Evolutionary conservation across 495 filamentous ascomycete species (phyloP).

Genomic region (Immersiella caudata): DNA sequence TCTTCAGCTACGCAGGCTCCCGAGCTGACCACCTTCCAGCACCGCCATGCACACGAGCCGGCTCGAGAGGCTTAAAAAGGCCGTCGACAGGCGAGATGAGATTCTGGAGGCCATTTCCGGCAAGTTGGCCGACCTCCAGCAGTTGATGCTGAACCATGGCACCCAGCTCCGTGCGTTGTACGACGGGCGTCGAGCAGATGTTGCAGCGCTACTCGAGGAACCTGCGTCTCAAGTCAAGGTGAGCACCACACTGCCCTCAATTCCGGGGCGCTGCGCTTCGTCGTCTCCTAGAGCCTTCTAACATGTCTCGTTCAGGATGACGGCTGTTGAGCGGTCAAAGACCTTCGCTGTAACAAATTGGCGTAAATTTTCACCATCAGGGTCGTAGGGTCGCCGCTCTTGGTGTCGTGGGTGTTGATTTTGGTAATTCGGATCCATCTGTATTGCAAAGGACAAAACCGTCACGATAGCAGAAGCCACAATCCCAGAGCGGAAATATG

Average conservation of each 20-base stretch:
- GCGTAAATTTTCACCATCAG: too few relatives aligned
- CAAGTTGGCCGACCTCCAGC: conserved; percentile 30
- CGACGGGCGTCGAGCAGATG: conserved; percentile 27
- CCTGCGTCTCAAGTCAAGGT: neutral
- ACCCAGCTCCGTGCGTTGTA: conserved; percentile 33
- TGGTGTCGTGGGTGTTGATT: too few relatives aligned
- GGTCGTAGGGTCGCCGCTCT: too few relatives aligned
- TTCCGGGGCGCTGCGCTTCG: neutral
- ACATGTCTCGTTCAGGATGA: too few relatives aligned
- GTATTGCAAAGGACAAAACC: too few relatives aligned
- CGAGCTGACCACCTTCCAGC: conserved; percentile 5
- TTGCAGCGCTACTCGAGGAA: conserved; percentile 13
- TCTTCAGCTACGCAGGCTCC: too few relatives aligned
- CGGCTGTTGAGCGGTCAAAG: too few relatives aligned
- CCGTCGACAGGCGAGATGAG: conserved; percentile 31
- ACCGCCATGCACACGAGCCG: conserved; percentile 8
- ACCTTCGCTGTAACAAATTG: too few relatives aligned
- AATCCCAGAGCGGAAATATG: neutral
- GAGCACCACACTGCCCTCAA: neutral
- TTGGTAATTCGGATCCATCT: too few relatives aligned
- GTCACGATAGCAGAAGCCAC: neutral
- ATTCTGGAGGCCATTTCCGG: conserved; percentile 25
- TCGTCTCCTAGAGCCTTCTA: neutral
- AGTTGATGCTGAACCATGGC: conserved; percentile 29
- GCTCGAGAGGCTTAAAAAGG: conserved; percentile 24